Conservation (phyloP, 2,329 filamentous ascomycete species). For the Pezicula rhizophila region DNA sequence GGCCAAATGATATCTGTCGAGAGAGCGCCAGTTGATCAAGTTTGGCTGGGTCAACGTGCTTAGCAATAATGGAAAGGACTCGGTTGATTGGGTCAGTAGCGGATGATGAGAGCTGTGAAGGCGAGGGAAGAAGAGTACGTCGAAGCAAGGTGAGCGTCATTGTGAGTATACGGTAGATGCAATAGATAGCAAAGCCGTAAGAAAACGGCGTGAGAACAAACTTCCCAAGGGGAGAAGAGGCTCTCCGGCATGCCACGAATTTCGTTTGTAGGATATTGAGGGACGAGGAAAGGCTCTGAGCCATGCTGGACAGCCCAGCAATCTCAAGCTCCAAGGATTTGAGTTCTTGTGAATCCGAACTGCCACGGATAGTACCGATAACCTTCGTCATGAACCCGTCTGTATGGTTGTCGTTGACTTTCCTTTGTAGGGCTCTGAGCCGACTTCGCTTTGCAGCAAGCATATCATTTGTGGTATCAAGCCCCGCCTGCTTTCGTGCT, state of each 20-base stretch:
- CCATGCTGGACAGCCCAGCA: constrained; percentile 74
- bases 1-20: constrained; percentile 75
- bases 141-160: constrained; percentile 64
- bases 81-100: constrained; percentile 79
- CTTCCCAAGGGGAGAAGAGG: constrained; percentile 61
- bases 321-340: constrained; percentile 67
- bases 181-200: constrained; percentile 73
- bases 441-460: constrained; percentile 68
- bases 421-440: constrained; percentile 63
- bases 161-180: constrained; percentile 73
- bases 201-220: constrained; percentile 54
- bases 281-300: constrained; percentile 60
- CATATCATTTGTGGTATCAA: constrained; percentile 77
- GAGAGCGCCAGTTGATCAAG: constrained; percentile 80
- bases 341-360: constrained; percentile 52
- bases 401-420: constrained; percentile 38
- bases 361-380: constrained; percentile 63
- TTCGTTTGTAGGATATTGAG: constrained; percentile 58
- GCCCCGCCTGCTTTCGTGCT: constrained; percentile 68
- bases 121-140: constrained; percentile 36
- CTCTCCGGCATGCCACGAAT: constrained; percentile 57
- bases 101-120: constrained; percentile 46
- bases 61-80: constrained; percentile 70
- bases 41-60: constrained; percentile 71
- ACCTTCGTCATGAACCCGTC: constrained; percentile 67